Percentiles rank a stretch among this genome's conserved stretches.
These are phyloP conservation scores for Fusarium sublunatum DNA, from an alignment of 2,329 filamentous ascomycete genomes.

Conservation along the genomic window DNA sequence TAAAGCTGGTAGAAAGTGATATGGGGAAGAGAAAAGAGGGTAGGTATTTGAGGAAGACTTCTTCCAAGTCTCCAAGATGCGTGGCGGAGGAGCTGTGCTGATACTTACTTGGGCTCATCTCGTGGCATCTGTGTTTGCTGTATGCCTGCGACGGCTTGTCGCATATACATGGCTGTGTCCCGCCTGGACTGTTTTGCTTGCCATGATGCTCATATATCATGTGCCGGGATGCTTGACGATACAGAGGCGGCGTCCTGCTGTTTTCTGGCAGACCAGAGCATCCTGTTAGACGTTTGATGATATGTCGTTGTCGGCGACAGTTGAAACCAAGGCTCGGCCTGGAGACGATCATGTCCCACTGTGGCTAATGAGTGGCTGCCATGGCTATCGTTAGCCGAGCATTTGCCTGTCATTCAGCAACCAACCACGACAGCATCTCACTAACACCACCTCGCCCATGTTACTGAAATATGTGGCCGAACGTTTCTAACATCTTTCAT, in stretches of 20 bases:
- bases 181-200: conserved; percentile 10
- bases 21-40: neutral
- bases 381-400: conserved; percentile 39
- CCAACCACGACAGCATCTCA: neutral
- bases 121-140: conserved; percentile 27
- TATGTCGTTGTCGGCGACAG: conserved; percentile 40
- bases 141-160: conserved; percentile 31
- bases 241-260: conserved; percentile 18
- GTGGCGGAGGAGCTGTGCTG: conserved; percentile 34
- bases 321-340: conserved; percentile 42
- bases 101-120: conserved; percentile 34
- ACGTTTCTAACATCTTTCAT: neutral
- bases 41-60: conserved; percentile 28
- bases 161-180: conserved; percentile 30
- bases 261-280: conserved; percentile 32
- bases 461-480: neutral
- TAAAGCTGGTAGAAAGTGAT: neutral
- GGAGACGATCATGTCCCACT: conserved; percentile 45
- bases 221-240: neutral
- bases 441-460: no score
- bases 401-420: conserved; percentile 39
- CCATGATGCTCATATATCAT: conserved; percentile 6
- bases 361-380: conserved; percentile 43
- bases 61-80: conserved; percentile 34
- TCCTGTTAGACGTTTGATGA: conserved; percentile 29